phyloP scores from a whole-genome alignment of 495 filamentous ascomycete genomes.

The Chaetomium fimeti region DNA sequence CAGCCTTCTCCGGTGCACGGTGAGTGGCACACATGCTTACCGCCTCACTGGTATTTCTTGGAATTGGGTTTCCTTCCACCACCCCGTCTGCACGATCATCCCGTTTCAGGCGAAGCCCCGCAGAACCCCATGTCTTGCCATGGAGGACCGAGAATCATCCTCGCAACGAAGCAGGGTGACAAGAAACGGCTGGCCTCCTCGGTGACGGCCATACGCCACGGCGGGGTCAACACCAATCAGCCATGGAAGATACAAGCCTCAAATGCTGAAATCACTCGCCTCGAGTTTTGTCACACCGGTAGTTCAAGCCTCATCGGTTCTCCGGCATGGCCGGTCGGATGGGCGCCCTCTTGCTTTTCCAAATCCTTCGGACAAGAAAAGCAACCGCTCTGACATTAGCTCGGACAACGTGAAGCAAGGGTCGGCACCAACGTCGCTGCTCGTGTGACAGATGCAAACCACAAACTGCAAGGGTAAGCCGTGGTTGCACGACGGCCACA shows the following conservation, averaged over 20 bases:
- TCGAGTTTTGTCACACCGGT: slow-evolving; percentile 14
- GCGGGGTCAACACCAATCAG: slow-evolving; percentile 16
- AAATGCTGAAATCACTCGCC: not conserved
- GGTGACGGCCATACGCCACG: slow-evolving; percentile 14
- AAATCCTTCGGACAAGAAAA: not conserved
- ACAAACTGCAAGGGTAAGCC: not conserved
- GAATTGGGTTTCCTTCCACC: not conserved
- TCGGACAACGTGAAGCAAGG: not conserved
- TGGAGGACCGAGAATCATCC: not conserved
- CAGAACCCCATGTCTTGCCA: not conserved
- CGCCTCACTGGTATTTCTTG: not conserved
- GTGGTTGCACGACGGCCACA: slow-evolving; percentile 6
- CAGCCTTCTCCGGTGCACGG: not conserved
- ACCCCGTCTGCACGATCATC: not conserved
- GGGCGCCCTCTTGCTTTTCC: not conserved
- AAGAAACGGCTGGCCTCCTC: slow-evolving; percentile 1
- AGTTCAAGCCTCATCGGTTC: not conserved
- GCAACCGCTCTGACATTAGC: not conserved
- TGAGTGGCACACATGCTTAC: not conserved
- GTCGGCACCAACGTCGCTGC: not conserved
- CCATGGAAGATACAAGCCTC: not conserved
- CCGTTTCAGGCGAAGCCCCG: not conserved
- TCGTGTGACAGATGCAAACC: slow-evolving; percentile 3
- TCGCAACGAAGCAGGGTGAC: not conserved
- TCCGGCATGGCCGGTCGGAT: not conserved